Evolutionary conservation across 2,329 filamentous ascomycete species (phyloP).

Genomic region (Cladophialophora exuberans): DNA sequence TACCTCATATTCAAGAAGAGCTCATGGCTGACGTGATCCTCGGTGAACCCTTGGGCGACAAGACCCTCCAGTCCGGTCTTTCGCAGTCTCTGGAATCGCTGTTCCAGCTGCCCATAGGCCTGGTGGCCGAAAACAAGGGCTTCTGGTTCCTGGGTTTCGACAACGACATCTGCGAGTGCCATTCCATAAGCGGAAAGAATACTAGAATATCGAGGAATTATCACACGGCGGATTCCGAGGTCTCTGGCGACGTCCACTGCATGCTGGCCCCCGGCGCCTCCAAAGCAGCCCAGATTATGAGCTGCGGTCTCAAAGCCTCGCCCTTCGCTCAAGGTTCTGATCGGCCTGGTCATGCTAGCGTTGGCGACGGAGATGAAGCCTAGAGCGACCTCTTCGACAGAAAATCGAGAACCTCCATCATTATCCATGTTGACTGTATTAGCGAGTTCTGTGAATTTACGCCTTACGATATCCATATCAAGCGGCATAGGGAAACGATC

Average conservation of each 20-base stretch:
- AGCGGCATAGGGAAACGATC: slow-evolving; percentile 95
- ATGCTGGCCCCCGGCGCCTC: slow-evolving; percentile 89
- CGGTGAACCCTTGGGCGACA: slow-evolving; percentile 75
- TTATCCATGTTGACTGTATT: slow-evolving; percentile 75
- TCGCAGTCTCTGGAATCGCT: slow-evolving; percentile 69
- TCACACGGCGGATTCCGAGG: slow-evolving; percentile 80
- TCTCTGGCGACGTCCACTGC: slow-evolving; percentile 88
- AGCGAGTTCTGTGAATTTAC: slow-evolving; percentile 74
- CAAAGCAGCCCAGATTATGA: slow-evolving; percentile 89
- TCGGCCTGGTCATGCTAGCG: slow-evolving; percentile 88
- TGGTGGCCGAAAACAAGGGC: slow-evolving; percentile 63
- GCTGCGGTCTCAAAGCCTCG: slow-evolving; percentile 89
- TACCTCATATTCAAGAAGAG: slow-evolving; percentile 96
- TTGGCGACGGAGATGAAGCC: slow-evolving; percentile 93
- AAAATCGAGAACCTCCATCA: slow-evolving; percentile 73
- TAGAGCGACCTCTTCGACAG: slow-evolving; percentile 80
- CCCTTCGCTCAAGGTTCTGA: slow-evolving; percentile 86
- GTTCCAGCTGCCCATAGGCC: slow-evolving; percentile 60
- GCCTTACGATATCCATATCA: slow-evolving; percentile 74
- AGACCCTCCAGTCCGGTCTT: slow-evolving; percentile 82
- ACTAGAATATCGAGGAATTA: slow-evolving; percentile 88
- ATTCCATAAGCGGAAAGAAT: slow-evolving; percentile 92
- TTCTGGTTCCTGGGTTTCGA: slow-evolving; percentile 73
- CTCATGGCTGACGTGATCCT: slow-evolving; percentile 77
- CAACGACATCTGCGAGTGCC: slow-evolving; percentile 89